phyloP scores from a whole-genome alignment of 2,329 filamentous ascomycete genomes.

The Helminthosporium solani region DNA sequence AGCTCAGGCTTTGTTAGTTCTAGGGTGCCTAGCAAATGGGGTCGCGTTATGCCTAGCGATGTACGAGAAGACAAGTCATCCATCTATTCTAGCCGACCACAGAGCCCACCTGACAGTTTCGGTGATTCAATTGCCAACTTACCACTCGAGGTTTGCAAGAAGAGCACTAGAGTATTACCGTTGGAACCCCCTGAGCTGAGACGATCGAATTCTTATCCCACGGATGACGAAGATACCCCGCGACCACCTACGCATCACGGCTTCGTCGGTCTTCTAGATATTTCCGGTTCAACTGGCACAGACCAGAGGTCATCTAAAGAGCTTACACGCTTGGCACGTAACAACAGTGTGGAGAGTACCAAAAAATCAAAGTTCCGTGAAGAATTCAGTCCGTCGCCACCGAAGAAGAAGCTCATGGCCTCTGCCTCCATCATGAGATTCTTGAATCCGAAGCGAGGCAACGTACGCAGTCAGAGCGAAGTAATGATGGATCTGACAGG shows the following conservation, averaged over 20 bases:
- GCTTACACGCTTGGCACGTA: conserved; percentile 11
- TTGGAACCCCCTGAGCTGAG: conserved; percentile 11
- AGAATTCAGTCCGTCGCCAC: conserved; percentile 37
- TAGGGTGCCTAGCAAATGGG: conserved; percentile 42
- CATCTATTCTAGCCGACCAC: conserved; percentile 43
- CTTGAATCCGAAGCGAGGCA: conserved; percentile 29
- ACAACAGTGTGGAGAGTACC: conserved; percentile 34
- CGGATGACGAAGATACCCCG: conserved; percentile 27
- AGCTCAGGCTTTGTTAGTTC: conserved; percentile 41
- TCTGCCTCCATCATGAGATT: conserved; percentile 34
- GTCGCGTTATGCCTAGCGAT: conserved; percentile 29
- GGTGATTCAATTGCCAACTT: conserved; percentile 25
- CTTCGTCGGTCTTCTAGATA: conserved; percentile 9
- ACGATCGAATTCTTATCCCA: conserved; percentile 25
- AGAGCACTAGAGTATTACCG: conserved; percentile 1
- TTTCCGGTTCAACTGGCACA: background rate
- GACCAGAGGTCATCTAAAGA: background rate
- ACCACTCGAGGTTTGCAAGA: background rate
- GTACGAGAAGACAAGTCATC: conserved; percentile 32
- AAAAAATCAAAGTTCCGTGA: conserved; percentile 40
- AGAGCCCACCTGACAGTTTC: conserved; percentile 39
- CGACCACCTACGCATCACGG: conserved; percentile 15
- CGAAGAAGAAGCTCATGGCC: conserved; percentile 25
- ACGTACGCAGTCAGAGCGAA: conserved; percentile 36
- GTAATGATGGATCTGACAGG: conserved; percentile 19